Base-by-base conservation (phyloP, 352 stramenopile species). In the Phytopythium aichiense region DNA sequence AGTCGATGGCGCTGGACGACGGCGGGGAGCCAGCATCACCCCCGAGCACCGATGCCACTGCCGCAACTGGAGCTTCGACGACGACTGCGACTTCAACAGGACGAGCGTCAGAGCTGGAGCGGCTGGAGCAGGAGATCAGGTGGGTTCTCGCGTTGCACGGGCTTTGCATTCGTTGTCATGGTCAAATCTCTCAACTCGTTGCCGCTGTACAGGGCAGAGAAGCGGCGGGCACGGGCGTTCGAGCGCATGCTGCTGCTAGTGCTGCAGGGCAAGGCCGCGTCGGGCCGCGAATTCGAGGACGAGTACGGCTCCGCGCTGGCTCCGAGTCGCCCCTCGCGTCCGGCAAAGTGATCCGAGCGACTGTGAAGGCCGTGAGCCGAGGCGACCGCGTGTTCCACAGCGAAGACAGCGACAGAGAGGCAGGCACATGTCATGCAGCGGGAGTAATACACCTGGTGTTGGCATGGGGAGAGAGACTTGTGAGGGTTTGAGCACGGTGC, bases 191-290 rank as follows among this genome's bases (percentile, higher is more conserved):
- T 55, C 2, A 13, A 48, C 38, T n/a, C 25, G 7, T 40, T 37
- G 53, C 22, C 61, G 22, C 20, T 68, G 18, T 60, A 23, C 48
- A 68, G 67, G 54, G 65, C 25, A 22, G 81, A 89, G 49, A 87
- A 79, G 56, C 69, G 71, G 52, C 63, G 63, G 40, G 75, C 68
- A 0, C 76, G 61, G 4, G 72, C 66, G 4, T 91, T 91, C 43
- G 67, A 79, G 38, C 57, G 79, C 30, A 69, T 85, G 56, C 66
- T 91, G 28, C 57, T 91, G 46, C 68, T 68, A 63, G 78, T 83
- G 66, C 70, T 91, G 22, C 81, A 84, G 56, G 76, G 79, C 52
- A 79, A 78, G 61, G 82, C 76, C 11, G 61, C 82, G 49, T 83
- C 79, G 20, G 79, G 79, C 7, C 81, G 77, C 48, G 60, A 66